Evolutionary conservation across 306 rosid genomes (phyloP), one percentile per base, ranked within the genome.

Genomic region (Morella rubra): DNA sequence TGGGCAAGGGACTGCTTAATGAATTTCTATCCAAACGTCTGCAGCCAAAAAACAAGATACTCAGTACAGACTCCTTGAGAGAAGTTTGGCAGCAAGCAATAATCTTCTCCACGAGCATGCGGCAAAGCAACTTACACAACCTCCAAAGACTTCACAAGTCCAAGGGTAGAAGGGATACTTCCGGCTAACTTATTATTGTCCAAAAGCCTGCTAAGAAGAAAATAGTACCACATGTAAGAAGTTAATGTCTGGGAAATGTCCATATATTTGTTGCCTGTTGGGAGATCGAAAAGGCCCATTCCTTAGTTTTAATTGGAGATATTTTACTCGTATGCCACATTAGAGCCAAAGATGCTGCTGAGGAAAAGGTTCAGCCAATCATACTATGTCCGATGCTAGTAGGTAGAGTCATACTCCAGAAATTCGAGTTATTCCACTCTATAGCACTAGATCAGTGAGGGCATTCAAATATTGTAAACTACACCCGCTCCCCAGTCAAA

Each of bases 1-100:
- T 1, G 77, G 95, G 97, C 76, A 90, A 62, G 53, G 79, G 4
- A 54, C 84, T 93, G 64, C 0, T 76, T 69, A 91, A 78, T 4
- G 0, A n/a, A 64, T 91, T 91, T 27, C 27, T 1, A 62, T 91
- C 91, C 41, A 90, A 56, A 76, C 91, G 90, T 65, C 97, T 91
- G 90, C 71, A 72, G 44, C 62, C 75, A 60, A 76, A 62, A 64
- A 32, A 32, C n/a, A n/a, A n/a, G 1, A 69, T 24, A 70, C 72
- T 74, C 42, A 77, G 71, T 72, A 52, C 64, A 66, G 7, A 73
- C 58, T 19, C 46, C 6, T 27, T 71, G 45, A 56, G 13, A 73
- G 8, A 60, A 67, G 13, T 44, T 52, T 45, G 58, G 37, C 49
- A 32, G 5, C 68, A 12, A 27, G n/a, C 44, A 19, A 42, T 41